Evolutionary conservation across 83 land plant genomes (phyloP).

Genomic region (Diphasiastrum complanatum): DNA sequence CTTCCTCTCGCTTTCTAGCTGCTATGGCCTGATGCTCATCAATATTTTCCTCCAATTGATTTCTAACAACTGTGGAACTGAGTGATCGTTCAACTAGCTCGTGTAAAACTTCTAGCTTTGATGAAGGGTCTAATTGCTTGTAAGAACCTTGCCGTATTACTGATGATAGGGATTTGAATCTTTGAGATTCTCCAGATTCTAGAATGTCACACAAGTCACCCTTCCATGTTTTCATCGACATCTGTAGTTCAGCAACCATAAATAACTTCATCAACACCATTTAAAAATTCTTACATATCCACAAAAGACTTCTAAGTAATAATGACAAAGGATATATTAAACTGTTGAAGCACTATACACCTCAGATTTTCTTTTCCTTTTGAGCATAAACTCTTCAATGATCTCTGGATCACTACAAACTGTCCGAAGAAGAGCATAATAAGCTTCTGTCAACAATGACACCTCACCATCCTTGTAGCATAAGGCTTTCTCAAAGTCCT

Average conservation of each 20-base stretch:
- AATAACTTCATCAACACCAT: too few relatives aligned
- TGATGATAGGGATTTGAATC: slow-evolving; percentile 24
- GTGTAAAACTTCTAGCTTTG: slow-evolving; percentile 52
- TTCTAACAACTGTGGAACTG: slow-evolving; percentile 48
- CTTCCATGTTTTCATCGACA: slow-evolving; percentile 55
- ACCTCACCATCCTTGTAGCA: slow-evolving; percentile 48
- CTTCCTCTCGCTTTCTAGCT: slow-evolving; percentile 57
- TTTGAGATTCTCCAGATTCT: slow-evolving; percentile 40
- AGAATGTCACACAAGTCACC: slow-evolving; percentile 73
- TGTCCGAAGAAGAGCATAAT: slow-evolving; percentile 54
- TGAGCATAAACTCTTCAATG: slow-evolving; percentile 24
- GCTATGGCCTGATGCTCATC: slow-evolving; percentile 54
- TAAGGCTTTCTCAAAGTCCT: slow-evolving; percentile 71
- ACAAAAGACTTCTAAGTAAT: too few relatives aligned
- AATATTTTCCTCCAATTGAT: slow-evolving; percentile 63
- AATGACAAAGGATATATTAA: too few relatives aligned
- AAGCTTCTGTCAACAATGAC: slow-evolving; percentile 49
- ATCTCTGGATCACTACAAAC: slow-evolving; percentile 48
- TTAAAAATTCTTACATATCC: too few relatives aligned
- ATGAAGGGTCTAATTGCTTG: slow-evolving; percentile 41
- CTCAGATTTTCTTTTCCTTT: slow-evolving; percentile 44
- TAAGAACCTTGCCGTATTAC: slow-evolving; percentile 63
- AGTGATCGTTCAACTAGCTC: slow-evolving; percentile 49
- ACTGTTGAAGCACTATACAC: too few relatives aligned
- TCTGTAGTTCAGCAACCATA: too few relatives aligned